Evolutionary conservation across 164 flowering plant species (phyloP).

Genomic region (Chimonanthus praecox): DNA sequence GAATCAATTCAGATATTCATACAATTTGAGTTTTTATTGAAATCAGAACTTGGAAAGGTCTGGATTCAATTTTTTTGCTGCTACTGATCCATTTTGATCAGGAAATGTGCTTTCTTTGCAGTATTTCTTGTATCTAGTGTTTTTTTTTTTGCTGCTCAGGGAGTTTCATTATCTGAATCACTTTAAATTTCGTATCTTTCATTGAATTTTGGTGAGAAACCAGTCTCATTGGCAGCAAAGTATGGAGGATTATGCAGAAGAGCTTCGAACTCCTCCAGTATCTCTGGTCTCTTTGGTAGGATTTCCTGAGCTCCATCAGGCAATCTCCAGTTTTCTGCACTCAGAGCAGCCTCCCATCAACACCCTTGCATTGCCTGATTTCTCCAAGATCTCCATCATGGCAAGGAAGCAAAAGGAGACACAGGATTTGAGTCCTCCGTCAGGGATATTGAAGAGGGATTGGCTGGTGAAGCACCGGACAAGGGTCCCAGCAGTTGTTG

Average conservation of each 20-base stretch:
- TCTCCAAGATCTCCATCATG: conserved; percentile 52
- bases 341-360: conserved; percentile 81
- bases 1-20: too few species aligned
- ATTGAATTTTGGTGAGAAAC: background rate
- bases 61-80: too few species aligned
- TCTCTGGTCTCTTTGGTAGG: conserved; percentile 62
- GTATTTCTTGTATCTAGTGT: too few species aligned
- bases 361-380: conserved; percentile 80
- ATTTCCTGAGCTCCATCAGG: conserved; percentile 59
- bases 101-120: too few species aligned
- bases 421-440: conserved; percentile 13
- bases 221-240: background rate
- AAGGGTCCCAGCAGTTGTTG: conserved; percentile 62
- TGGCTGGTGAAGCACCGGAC: conserved; percentile 91
- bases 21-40: too few species aligned
- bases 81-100: too few species aligned
- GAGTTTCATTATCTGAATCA: too few species aligned
- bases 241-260: conserved; percentile 95
- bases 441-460: conserved; percentile 66
- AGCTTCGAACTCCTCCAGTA: conserved; percentile 88
- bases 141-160: too few species aligned
- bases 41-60: too few species aligned
- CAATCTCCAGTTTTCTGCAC: conserved; percentile 60
- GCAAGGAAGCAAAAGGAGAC: conserved; percentile 23
- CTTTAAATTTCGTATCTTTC: too few species aligned